Evolutionary conservation across 1,284 basidiomycete species (phyloP).

Genomic region (Blastosporella zonata): DNA sequence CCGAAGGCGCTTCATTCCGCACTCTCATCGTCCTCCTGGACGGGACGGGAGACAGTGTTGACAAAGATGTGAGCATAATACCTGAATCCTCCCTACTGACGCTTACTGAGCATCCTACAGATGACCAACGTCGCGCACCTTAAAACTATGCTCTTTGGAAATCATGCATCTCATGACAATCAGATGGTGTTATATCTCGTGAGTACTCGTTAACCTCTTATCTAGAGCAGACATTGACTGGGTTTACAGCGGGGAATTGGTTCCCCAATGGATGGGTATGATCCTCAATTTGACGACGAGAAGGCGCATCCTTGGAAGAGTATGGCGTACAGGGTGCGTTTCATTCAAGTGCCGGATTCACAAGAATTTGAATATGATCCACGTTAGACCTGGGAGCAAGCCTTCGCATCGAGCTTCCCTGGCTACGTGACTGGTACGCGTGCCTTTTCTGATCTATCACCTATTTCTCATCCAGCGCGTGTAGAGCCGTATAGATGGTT

Average conservation of each 20-base stretch:
- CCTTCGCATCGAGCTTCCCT: background rate
- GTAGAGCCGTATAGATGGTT: constrained; percentile 5
- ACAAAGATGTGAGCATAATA: background rate
- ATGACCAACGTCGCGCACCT: constrained; percentile 4
- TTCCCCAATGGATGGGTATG: constrained; percentile 5
- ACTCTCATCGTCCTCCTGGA: constrained; percentile 8
- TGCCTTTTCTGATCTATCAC: background rate
- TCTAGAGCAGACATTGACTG: background rate
- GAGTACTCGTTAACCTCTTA: background rate
- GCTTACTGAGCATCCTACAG: constrained; percentile 1
- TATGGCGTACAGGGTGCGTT: background rate
- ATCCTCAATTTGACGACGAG: constrained; percentile 3
- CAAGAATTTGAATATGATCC: background rate
- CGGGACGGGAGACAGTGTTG: constrained; percentile 6
- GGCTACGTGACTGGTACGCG: background rate
- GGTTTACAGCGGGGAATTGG: constrained; percentile 1
- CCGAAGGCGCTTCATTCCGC: constrained; percentile 1
- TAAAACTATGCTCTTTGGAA: constrained; percentile 1
- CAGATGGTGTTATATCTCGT: constrained; percentile 5
- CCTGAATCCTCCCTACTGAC: background rate
- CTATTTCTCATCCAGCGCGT: background rate
- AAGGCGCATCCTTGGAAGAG: constrained; percentile 4
- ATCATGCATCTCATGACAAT: constrained; percentile 1
- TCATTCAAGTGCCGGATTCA: background rate
- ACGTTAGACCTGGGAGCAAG: constrained; percentile 2